Percentiles rank a stretch among this genome's conserved stretches.
These are phyloP conservation scores for Leucaena leucocephala DNA, from an alignment of 306 rosid species.

Conservation along the genomic window DNA sequence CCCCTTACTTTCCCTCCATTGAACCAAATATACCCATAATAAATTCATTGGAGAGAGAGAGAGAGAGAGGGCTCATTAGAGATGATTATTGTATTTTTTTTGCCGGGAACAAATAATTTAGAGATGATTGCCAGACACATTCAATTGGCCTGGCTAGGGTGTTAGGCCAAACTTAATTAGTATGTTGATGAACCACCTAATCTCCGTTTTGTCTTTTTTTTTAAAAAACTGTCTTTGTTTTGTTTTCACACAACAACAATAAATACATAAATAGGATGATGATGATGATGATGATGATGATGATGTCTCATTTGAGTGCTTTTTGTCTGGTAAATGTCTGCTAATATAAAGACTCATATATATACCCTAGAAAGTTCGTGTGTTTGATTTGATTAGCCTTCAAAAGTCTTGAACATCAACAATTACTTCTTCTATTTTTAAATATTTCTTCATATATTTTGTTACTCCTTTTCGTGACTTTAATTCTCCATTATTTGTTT, in stretches of 20 bases:
- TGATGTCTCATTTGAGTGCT: not conserved
- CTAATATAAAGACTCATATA: not conserved
- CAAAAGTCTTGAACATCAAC: not conserved
- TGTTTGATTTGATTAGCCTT: not conserved
- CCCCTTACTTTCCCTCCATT: too few species aligned
- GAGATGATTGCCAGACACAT: conserved; percentile 4
- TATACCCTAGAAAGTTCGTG: not conserved
- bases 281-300: not conserved
- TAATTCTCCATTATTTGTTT: too few species aligned
- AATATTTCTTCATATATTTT: not conserved
- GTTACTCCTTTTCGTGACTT: too few species aligned
- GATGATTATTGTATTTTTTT: too few species aligned
- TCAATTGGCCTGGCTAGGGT: not conserved
- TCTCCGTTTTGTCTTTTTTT: too few species aligned
- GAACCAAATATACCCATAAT: too few species aligned
- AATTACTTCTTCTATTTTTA: not conserved
- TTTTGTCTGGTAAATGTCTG: not conserved
- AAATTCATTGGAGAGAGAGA: too few species aligned
- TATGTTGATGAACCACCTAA: not conserved
- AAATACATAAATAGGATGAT: too few species aligned
- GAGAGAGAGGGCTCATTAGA: too few species aligned
- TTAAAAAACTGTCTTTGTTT: not conserved
- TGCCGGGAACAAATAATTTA: not conserved
- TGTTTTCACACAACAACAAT: not conserved
- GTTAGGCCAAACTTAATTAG: not conserved